Evolutionary conservation across 768 basidiomycete species (phyloP), one percentile per base, ranked within the genome.

Genomic region (Trametes cinnabarina): DNA sequence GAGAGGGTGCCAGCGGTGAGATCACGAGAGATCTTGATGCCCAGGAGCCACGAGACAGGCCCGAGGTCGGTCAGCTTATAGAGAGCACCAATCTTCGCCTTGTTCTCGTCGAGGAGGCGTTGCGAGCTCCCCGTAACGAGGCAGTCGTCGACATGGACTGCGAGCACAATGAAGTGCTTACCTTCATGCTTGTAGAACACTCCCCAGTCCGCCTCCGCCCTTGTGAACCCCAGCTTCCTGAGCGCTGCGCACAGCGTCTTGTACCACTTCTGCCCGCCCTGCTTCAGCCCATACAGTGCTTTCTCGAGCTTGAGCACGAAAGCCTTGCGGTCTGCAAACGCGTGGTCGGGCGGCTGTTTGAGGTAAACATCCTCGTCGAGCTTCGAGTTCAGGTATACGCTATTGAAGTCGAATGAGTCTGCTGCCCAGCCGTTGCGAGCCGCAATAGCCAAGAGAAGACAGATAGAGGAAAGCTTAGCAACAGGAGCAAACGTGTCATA

Each of bases 211-310:
- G 35, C 57, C 26, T 58, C 47, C 1, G 41, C n/a, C n/a, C 51
- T 30, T 11, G 4, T 39, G 40, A 58, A 63, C 1, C 39, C 62
- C 22, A 57, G 2, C 15, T 50, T 43, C 2, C 17, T 20, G 35
- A 62, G 52, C 11, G 41, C 22, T 0, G 17, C 28, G 25, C 51
- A 14, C 0, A 69, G 53, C 20, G 26, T 60, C 51, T 60, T 14
- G 51, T 75, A 66, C 75, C 75, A 76, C n/a, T 57, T 34, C 17
- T 63, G 64, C 1, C 69, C 68, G 6, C 68, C 59, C 57, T 74
- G 74, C 47, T 72, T 71, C 3, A 76, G 63, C 0, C 74, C 73
- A 55, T 76, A 76, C 6, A 76, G 61, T 0, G 67, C 68, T 0
- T n/a, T 32, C 2, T 72, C 64, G 1, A 37, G 43, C 2, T 63